Conservation (phyloP, 1,284 basidiomycete species). For the Cryptococcus sp. region DNA sequence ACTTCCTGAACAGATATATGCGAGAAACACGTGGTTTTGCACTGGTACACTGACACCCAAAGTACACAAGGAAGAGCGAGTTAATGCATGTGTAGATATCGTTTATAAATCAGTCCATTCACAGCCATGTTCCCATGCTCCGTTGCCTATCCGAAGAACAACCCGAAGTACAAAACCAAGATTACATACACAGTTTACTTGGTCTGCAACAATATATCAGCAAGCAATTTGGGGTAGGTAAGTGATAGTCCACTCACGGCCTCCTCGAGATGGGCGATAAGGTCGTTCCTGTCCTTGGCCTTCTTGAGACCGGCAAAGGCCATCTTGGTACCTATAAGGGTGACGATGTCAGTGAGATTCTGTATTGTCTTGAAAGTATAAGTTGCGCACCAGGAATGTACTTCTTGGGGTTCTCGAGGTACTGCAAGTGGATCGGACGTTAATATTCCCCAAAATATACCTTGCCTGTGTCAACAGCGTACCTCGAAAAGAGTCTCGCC, state of each 20-base stretch:
- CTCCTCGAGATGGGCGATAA: constrained; percentile 54
- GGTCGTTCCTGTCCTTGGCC: constrained; percentile 91
- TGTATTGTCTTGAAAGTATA: constrained; percentile 2
- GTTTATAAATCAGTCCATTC: too few species aligned
- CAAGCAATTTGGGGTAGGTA: neutral
- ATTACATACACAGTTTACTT: constrained; percentile 2
- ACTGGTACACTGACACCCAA: too few species aligned
- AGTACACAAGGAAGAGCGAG: too few species aligned
- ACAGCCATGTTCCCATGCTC: too few species aligned
- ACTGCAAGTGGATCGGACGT: constrained; percentile 10
- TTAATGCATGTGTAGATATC: too few species aligned
- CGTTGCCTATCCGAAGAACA: too few species aligned
- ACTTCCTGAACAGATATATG: too few species aligned
- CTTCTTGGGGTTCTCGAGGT: constrained; percentile 88
- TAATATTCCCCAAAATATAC: neutral
- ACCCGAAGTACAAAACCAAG: too few species aligned
- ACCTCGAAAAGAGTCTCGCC: constrained; percentile 49
- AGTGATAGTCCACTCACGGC: constrained; percentile 29
- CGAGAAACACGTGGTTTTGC: too few species aligned
- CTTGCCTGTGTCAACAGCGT: constrained; percentile 9
- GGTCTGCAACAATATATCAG: constrained; percentile 4
- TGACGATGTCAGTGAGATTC: neutral
- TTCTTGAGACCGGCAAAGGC: constrained; percentile 97
- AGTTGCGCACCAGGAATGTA: constrained; percentile 77
- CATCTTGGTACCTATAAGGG: constrained; percentile 75